Evolutionary conservation across 345 rosid genomes (phyloP).

Genomic region (Camelina hispida): DNA sequence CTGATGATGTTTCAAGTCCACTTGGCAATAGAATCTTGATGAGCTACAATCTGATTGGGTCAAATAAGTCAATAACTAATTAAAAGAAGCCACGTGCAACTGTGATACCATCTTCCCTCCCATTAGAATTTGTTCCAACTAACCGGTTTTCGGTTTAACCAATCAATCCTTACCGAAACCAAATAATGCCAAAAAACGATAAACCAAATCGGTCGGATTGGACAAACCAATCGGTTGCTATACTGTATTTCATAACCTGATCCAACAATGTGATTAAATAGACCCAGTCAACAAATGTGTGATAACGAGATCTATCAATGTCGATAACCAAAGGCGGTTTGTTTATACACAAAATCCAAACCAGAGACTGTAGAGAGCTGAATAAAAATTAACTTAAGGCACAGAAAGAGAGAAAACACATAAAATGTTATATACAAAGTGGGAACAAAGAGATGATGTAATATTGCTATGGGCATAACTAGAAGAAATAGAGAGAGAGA

Average conservation of each 20-base stretch:
- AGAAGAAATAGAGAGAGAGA: neutral
- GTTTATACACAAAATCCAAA: conserved; percentile 32
- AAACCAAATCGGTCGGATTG: neutral
- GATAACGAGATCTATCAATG: neutral
- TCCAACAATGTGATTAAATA: neutral
- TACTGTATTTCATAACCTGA: neutral
- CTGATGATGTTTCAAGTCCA: conserved; percentile 34
- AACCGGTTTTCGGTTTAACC: neutral
- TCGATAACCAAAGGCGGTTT: neutral
- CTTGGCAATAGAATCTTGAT: conserved; percentile 19
- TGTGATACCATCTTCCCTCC: neutral
- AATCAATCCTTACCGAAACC: neutral
- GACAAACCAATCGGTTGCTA: neutral
- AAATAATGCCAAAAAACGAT: neutral
- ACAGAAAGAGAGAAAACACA: neutral
- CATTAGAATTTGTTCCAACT: neutral
- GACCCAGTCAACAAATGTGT: neutral
- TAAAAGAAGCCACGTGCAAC: conserved; percentile 16
- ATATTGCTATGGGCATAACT: conserved; percentile 25
- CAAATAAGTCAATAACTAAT: neutral
- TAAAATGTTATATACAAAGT: conserved; percentile 12
- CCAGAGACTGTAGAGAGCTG: neutral
- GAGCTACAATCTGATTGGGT: conserved; percentile 30
- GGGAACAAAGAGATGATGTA: neutral
- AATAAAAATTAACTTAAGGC: neutral